These are phyloP conservation scores for Exsudoporus floridanus DNA, from an alignment of 1,284 basidiomycete genomes.

Conservation along the genomic window DNA sequence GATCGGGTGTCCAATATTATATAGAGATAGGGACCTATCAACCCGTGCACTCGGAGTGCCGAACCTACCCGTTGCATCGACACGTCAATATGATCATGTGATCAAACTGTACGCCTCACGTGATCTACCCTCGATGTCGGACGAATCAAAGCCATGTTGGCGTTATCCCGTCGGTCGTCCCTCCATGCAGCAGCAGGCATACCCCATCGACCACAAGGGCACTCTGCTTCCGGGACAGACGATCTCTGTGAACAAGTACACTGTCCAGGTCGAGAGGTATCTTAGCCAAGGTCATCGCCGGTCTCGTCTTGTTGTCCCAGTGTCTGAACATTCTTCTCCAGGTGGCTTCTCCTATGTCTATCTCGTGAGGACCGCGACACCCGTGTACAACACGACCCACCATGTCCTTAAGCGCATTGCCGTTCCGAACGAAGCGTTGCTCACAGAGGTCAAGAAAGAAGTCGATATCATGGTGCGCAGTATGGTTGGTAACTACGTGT, in stretches of 20 bases:
- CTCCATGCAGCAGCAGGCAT: constrained; percentile 37
- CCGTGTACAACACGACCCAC: constrained; percentile 86
- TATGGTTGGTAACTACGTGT: constrained; percentile 16
- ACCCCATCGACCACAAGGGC: constrained; percentile 48
- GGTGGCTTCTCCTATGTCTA: constrained; percentile 99
- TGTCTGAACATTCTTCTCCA: constrained; percentile 34
- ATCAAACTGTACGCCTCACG: constrained; percentile 7
- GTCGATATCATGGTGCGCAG: constrained; percentile 94
- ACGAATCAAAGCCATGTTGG: constrained; percentile 5
- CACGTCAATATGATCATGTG: constrained; percentile 5
- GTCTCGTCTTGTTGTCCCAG: constrained; percentile 1
- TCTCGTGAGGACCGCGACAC: constrained; percentile 82
- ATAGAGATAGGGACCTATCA: too few species aligned
- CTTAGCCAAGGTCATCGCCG: constrained; percentile 79
- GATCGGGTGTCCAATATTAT: constrained; percentile 5
- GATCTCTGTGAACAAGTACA: constrained; percentile 87
- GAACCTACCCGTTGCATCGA: too few species aligned
- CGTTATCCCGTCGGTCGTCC: constrained; percentile 1
- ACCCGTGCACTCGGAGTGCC: too few species aligned
- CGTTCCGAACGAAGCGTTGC: constrained; percentile 85
- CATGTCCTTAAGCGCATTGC: constrained; percentile 98
- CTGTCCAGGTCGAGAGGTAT: constrained; percentile 82
- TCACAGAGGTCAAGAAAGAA: constrained; percentile 95
- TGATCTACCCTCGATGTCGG: constrained; percentile 8
- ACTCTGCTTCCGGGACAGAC: constrained; percentile 80